Conservation (phyloP, 768 basidiomycete species). For the Tephrocybe sp. region DNA sequence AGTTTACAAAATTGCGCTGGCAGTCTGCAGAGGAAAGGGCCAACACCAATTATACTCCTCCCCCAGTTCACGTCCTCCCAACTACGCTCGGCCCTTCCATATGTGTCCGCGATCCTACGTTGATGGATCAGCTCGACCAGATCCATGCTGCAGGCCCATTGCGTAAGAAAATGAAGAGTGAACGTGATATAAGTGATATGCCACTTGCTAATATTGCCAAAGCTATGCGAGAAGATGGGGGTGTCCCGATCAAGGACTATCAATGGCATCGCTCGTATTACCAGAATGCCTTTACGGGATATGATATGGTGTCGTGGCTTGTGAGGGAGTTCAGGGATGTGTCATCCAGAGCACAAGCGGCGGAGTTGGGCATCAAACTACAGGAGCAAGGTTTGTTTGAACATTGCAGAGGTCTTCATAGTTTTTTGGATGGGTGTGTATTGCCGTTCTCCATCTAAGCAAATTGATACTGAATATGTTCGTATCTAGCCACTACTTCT, state of each 20-base stretch:
- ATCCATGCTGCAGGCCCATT: constrained; percentile 74
- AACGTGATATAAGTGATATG: constrained; percentile 69
- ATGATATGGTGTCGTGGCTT: constrained; percentile 88
- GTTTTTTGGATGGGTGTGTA: constrained; percentile 83
- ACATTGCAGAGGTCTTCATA: constrained; percentile 75
- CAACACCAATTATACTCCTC: constrained; percentile 34
- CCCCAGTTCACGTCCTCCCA: constrained; percentile 73
- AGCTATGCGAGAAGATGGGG: constrained; percentile 83
- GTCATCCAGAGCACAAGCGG: constrained; percentile 73
- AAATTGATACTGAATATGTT: constrained; percentile 4
- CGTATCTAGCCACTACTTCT: constrained; percentile 75
- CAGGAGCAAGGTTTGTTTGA: constrained; percentile 83
- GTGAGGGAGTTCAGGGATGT: constrained; percentile 90
- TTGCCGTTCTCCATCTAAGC: background rate
- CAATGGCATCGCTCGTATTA: constrained; percentile 78
- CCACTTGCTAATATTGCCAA: constrained; percentile 64
- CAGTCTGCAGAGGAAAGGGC: constrained; percentile 56
- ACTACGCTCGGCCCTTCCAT: constrained; percentile 83
- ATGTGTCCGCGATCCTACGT: constrained; percentile 72
- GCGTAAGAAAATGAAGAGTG: constrained; percentile 78
- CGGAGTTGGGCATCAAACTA: constrained; percentile 74
- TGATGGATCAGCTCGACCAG: constrained; percentile 79
- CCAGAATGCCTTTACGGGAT: constrained; percentile 83
- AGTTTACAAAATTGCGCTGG: constrained; percentile 85
- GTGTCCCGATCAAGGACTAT: constrained; percentile 78